Base-by-base conservation (phyloP, 495 filamentous ascomycete species). In the Aspergillus wentii region DNA sequence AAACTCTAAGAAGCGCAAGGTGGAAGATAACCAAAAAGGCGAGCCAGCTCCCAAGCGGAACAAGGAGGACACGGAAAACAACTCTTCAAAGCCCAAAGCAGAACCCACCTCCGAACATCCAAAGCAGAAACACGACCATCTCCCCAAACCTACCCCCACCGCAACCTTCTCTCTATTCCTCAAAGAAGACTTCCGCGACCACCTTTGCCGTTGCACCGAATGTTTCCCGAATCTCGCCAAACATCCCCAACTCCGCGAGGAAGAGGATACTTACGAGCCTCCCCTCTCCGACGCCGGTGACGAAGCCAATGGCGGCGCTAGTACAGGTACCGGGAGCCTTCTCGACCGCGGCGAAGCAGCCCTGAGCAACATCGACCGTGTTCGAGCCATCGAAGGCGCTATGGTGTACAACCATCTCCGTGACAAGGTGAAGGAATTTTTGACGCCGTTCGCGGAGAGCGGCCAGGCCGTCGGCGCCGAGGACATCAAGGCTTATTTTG, bases 381-480 rank as follows among this genome's bases (percentile, higher is more conserved):
- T 97, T 13, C 69, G 81, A 14, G 92, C 92, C 3, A 95, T 98
- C 44, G 90, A 98, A 59, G 92, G 92, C 14, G 91, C 94, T 8
- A 95, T 95, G 88, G 88, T 86, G 9, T 98, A 96, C 59, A 95
- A 95, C 49, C 80, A 92, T 44, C 74, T 98, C 15, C 90, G 91
- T 47, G 91, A 96, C 32, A 90, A 91, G 51, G 79, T 98, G 10
- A 96, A 88, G 72, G 78, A 77, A 3, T 97, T 98, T 56, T 74
- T 98, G 41, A 75, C 85, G 53, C 86, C 94, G 35, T 98, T 95
- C 62, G 92, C 92, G 3, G 91, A 94, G 57, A 88, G 80, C 43
- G 89, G 89, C 1, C 63, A 83, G 60, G 77, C 82, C 3, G 88
- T 98, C 9, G 80, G 84, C 0, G 91, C 88, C 4, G 92, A 97